phyloP scores from a whole-genome alignment of 2,329 filamentous ascomycete species.

The Sordariomycetes sp. region DNA sequence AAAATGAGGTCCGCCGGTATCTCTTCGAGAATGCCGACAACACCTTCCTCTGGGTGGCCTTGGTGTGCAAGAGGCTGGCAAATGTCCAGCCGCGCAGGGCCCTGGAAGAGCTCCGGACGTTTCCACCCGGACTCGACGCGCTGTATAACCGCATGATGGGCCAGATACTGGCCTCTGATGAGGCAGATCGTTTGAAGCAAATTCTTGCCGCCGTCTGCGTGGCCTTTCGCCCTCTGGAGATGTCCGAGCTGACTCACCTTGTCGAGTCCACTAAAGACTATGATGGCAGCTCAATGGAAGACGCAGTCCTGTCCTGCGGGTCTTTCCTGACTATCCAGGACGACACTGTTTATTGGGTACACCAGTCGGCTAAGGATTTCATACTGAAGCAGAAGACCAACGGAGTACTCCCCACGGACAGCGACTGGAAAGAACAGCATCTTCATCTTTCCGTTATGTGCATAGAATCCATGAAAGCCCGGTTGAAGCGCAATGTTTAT shows the following conservation, averaged over 20 bases:
- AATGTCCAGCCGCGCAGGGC: conserved; percentile 6
- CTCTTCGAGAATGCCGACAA: conserved; percentile 20
- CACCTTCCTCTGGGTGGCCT: conserved; percentile 28
- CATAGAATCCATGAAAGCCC: too few relatives aligned
- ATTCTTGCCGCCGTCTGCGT: conserved; percentile 20
- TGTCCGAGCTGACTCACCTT: conserved; percentile 20
- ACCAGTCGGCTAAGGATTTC: conserved; percentile 32
- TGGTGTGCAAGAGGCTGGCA: conserved; percentile 7
- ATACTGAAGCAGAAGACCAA: background rate
- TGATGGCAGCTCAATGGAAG: conserved; percentile 8
- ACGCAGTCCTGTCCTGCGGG: conserved; percentile 23
- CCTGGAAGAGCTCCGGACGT: conserved; percentile 9
- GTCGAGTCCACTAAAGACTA: conserved; percentile 6
- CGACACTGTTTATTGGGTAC: conserved; percentile 22
- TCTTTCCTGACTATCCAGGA: conserved; percentile 22
- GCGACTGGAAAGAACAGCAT: too few relatives aligned
- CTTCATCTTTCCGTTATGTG: background rate
- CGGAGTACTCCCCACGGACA: background rate
- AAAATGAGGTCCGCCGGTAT: conserved; percentile 5
- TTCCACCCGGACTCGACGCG: conserved; percentile 21
- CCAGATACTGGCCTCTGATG: conserved; percentile 14
- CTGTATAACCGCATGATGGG: conserved; percentile 27
- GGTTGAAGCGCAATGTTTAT: too few relatives aligned
- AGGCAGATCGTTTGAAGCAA: conserved; percentile 18
- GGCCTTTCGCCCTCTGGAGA: conserved; percentile 22